A percentile compares a stretch with the other conserved stretches of the same genome.
Evolutionary conservation across 2,329 filamentous ascomycete genomes (phyloP).

Genomic region (Pestalotiopsis sp.): DNA sequence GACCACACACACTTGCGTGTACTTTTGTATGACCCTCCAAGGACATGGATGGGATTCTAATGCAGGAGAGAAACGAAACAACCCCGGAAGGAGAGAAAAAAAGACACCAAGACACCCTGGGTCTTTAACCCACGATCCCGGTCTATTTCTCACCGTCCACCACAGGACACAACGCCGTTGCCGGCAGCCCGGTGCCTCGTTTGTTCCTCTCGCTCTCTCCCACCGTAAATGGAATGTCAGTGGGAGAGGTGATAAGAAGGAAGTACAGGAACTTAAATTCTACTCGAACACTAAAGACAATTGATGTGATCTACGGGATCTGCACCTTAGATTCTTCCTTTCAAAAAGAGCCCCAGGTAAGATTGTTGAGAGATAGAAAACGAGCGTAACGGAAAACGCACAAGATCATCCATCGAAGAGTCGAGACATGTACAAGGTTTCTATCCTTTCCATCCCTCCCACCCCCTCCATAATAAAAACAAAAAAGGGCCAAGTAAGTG

Average conservation of each 20-base stretch:
- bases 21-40: background rate
- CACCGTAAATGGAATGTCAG: slow-evolving; percentile 8
- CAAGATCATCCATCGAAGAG: background rate
- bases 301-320: too few species aligned
- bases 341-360: background rate
- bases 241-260: background rate
- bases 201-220: background rate
- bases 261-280: too few species aligned
- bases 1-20: background rate
- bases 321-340: background rate
- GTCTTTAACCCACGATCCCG: background rate
- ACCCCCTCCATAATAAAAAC: too few species aligned
- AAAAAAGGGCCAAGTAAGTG: too few species aligned
- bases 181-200: background rate
- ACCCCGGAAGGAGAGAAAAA: background rate
- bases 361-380: background rate
- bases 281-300: background rate
- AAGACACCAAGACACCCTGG: background rate
- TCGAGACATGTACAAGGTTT: background rate
- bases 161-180: background rate
- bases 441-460: too few species aligned
- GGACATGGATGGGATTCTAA: background rate
- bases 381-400: background rate
- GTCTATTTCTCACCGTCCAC: slow-evolving; percentile 4
- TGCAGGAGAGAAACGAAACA: background rate